These are phyloP conservation scores for Tolypocladium ophioglossoides DNA, from an alignment of 2,329 filamentous ascomycete genomes.

Conservation along the genomic window DNA sequence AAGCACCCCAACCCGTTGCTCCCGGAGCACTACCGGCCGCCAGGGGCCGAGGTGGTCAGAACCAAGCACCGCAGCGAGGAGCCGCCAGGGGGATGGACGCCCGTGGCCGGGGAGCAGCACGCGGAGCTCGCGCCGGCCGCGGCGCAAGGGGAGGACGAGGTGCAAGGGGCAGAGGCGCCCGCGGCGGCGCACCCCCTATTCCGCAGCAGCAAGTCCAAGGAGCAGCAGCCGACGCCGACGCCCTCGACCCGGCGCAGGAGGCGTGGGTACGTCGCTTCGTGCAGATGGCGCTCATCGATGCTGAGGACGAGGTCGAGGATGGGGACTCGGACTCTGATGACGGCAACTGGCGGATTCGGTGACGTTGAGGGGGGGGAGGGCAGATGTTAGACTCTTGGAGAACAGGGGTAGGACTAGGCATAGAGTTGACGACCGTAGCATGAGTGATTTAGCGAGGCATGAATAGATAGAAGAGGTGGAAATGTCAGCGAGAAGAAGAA, in stretches of 20 bases:
- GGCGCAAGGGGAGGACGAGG: background rate
- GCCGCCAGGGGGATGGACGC: background rate
- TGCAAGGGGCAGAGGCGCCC: background rate
- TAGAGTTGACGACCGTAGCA: background rate
- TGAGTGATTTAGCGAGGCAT: background rate
- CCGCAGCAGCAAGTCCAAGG: background rate
- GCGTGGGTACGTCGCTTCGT: slow-evolving; percentile 46
- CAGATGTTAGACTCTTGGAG: background rate
- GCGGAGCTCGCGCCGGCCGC: background rate
- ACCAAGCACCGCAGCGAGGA: background rate
- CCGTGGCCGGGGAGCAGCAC: background rate
- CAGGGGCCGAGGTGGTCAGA: slow-evolving; percentile 1
- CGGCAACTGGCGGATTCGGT: slow-evolving; percentile 8
- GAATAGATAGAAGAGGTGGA: background rate
- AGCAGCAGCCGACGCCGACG: slow-evolving; percentile 11
- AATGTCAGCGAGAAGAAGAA: too few relatives aligned
- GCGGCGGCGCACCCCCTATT: background rate
- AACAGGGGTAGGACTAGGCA: background rate
- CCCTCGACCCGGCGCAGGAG: slow-evolving; percentile 34
- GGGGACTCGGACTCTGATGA: slow-evolving; percentile 28
- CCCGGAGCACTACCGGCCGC: background rate
- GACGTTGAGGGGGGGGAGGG: background rate
- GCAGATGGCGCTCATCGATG: slow-evolving; percentile 40
- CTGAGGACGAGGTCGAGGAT: slow-evolving; percentile 36
- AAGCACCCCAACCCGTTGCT: background rate